phyloP scores from a whole-genome alignment of 148 eudicot species.

The Rhododendron kiyosumense region DNA sequence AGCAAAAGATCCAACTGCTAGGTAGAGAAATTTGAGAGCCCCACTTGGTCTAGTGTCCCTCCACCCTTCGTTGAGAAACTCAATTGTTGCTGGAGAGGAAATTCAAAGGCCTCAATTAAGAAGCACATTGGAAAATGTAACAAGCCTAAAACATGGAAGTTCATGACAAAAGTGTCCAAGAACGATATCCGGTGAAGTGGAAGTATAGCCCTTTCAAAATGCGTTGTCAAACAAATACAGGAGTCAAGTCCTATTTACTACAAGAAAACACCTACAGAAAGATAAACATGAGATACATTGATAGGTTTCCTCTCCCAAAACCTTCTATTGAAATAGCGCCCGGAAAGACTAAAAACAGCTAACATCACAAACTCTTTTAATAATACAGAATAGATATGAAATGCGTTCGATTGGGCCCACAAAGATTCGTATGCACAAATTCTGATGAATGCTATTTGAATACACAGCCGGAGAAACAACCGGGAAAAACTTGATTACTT shows the following conservation, averaged over 20 bases:
- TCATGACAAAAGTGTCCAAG: not conserved
- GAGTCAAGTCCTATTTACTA: not conserved
- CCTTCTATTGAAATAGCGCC: not conserved
- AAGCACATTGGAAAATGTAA: not conserved
- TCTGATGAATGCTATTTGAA: not conserved
- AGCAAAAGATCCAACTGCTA: not conserved
- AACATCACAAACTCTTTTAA: not conserved
- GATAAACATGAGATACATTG: not conserved
- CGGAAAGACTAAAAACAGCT: not conserved
- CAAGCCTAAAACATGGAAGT: not conserved
- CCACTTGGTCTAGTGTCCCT: not conserved
- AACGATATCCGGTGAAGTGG: not conserved
- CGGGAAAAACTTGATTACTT: not conserved
- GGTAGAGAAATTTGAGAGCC: not conserved
- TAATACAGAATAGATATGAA: not conserved
- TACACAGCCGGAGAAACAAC: constrained; percentile 6
- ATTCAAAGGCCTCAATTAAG: not conserved
- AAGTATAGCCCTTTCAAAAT: not conserved
- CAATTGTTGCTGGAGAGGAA: not conserved
- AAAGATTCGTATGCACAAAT: constrained; percentile 13
- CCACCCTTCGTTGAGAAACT: not conserved
- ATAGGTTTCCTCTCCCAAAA: not conserved
- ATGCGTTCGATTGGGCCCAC: not conserved
- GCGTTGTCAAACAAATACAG: not conserved
- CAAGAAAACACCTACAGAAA: not conserved